These are phyloP conservation scores for Stephanocyclus meneghinianus DNA, from an alignment of 352 stramenopile genomes.

Conservation along the genomic window DNA sequence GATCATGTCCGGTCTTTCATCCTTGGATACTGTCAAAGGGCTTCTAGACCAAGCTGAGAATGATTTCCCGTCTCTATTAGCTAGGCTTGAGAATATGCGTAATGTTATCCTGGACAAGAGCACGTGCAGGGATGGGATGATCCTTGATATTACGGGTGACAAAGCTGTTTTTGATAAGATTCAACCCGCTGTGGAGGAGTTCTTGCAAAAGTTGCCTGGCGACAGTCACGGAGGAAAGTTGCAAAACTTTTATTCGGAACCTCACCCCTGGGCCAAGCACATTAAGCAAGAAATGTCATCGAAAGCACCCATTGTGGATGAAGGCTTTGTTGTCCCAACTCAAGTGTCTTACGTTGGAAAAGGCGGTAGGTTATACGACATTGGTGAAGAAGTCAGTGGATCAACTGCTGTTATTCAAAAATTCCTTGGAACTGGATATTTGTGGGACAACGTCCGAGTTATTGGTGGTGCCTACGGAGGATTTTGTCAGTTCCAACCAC, in stretches of 20 bases:
- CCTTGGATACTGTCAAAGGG: conserved; percentile 74
- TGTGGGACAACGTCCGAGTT: conserved; percentile 86
- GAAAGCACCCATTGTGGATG: conserved; percentile 65
- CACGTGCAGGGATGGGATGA: conserved; percentile 75
- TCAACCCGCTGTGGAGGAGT: conserved; percentile 64
- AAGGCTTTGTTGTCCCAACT: conserved; percentile 86
- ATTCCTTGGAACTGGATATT: conserved; percentile 84
- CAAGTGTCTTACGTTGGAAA: conserved; percentile 88
- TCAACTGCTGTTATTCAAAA: conserved; percentile 68
- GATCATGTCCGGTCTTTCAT: conserved; percentile 82
- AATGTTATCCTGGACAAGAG: conserved; percentile 72
- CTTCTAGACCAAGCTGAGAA: conserved; percentile 83
- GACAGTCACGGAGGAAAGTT: conserved; percentile 66
- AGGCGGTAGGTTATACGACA: conserved; percentile 79
- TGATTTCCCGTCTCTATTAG: conserved; percentile 83
- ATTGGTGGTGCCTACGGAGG: conserved; percentile 87
- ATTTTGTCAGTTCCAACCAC: conserved; percentile 84
- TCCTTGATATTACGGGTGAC: conserved; percentile 87
- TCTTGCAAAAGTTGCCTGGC: conserved; percentile 78
- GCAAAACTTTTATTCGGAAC: conserved; percentile 69
- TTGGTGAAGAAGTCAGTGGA: conserved; percentile 76
- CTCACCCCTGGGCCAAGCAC: conserved; percentile 73
- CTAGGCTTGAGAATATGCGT: conserved; percentile 81
- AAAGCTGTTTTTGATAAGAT: conserved; percentile 72
- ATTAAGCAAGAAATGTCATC: conserved; percentile 74